These are phyloP conservation scores for Hericium erinaceus DNA, from an alignment of 768 basidiomycete species.

Conservation along the genomic window DNA sequence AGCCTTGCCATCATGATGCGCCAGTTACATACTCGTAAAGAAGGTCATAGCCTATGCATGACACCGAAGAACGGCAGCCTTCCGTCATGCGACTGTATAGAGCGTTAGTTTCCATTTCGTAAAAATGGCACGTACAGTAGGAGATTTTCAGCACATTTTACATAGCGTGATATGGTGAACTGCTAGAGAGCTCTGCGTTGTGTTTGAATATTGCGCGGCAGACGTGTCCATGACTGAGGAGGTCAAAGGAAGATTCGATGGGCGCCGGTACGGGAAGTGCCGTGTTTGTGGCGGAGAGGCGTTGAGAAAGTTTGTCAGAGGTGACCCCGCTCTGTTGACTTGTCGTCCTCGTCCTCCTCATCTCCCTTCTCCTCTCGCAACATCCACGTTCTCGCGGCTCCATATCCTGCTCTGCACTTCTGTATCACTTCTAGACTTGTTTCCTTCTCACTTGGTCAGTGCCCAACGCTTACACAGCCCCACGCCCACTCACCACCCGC, in stretches of 20 bases:
- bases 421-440: constrained; percentile 13
- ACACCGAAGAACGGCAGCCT: background rate
- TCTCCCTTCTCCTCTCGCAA: constrained; percentile 7
- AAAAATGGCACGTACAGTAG: no score
- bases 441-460: constrained; percentile 4
- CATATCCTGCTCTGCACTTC: background rate
- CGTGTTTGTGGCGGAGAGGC: background rate
- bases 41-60: background rate
- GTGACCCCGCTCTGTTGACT: background rate
- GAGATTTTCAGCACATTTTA: no score
- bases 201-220: no score
- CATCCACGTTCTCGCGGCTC: background rate
- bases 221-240: no score
- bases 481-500: background rate
- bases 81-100: no score
- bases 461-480: background rate
- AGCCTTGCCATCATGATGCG: constrained; percentile 12
- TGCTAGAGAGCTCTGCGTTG: no score
- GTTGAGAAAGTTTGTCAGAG: constrained; percentile 7
- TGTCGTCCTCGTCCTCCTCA: constrained; percentile 3
- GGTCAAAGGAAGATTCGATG: no score
- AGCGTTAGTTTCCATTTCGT: no score
- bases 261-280: constrained; percentile 7
- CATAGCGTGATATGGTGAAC: no score
- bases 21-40: background rate